A percentile compares a stretch with the other conserved stretches of the same genome.
phyloP scores from a whole-genome alignment of 2,329 filamentous ascomycete species.

The Pleochaeta shiraiana region DNA sequence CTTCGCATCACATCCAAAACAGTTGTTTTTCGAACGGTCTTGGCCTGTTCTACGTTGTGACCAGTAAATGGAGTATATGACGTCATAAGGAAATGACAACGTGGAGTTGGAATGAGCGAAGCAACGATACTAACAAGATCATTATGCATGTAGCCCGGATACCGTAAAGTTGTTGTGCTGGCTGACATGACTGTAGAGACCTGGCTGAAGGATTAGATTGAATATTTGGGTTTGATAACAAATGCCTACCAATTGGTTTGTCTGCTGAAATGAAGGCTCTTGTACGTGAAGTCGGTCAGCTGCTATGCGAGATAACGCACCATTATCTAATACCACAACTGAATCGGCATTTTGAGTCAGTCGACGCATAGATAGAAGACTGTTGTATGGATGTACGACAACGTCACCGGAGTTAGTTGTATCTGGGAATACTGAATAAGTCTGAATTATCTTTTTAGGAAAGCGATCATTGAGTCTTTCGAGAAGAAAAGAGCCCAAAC shows the following conservation, averaged over 20 bases:
- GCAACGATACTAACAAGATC: conserved; percentile 94
- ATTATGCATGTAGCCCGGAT: conserved; percentile 99
- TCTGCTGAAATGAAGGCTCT: conserved; percentile 90
- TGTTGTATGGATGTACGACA: conserved; percentile 97
- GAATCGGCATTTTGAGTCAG: conserved; percentile 94
- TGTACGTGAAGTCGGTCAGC: conserved; percentile 88
- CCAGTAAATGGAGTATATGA: conserved; percentile 96
- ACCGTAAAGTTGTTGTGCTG: conserved; percentile 85
- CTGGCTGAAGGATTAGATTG: conserved; percentile 20
- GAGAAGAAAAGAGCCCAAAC: conserved; percentile 84
- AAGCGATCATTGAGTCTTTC: conserved; percentile 94
- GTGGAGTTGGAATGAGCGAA: conserved; percentile 83
- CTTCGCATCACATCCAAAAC: conserved; percentile 95
- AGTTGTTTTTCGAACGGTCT: conserved; percentile 94
- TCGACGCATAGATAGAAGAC: conserved; percentile 71
- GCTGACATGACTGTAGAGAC: conserved; percentile 97
- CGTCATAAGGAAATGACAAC: conserved; percentile 96
- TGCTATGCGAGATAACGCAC: conserved; percentile 78
- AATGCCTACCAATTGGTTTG: conserved; percentile 60
- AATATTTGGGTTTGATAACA: not conserved
- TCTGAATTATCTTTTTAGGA: conserved; percentile 97
- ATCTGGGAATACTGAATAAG: conserved; percentile 96
- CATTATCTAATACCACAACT: conserved; percentile 93
- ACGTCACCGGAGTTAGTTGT: conserved; percentile 73
- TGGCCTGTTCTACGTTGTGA: conserved; percentile 88